Evolutionary conservation across 2,329 filamentous ascomycete genomes (phyloP), one percentile per base, ranked within the genome.

Genomic region (Pestalotiopsis fici): DNA sequence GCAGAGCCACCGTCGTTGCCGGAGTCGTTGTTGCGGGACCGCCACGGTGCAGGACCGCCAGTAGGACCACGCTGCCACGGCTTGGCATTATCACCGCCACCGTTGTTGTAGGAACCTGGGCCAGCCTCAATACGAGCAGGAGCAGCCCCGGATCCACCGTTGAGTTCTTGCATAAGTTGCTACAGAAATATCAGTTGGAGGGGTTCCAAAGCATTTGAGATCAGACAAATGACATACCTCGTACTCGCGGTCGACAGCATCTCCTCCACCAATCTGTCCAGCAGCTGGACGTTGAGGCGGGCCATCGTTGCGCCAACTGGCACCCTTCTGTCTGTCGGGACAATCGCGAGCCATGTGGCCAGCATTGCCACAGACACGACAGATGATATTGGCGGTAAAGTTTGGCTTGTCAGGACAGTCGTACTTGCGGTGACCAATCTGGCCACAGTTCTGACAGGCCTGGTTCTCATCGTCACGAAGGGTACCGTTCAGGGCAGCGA

Each of bases 401-500:
- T 99, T 99, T 79, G 95, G 93, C 80, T 96, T 93, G 83, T 99
- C 94, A 15, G 96, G 96, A 75, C 96, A 99, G 79, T 99, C 96
- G 80, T 98, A 98, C 83, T 99, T 99, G 82, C 96, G 92, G 81
- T 99, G 96, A 69, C 96, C 96, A 72, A 99, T 99, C 87, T 98
- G 94, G 74, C 96, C 96, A 82, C 93, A 99, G 85, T 99, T 99
- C 84, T 99, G 96, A 83, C 96, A 99, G 72, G 96, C 96, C 80
- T 99, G 96, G 81, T 99, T 99, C 80, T 99, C 96, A 76, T 99
- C 96, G 78, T 99, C 96, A 85, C 96, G 95, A 23, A 99, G 91
- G 9, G 96, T 99, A 88, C 96, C 96, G 89, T 99, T 99, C 75
- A 99, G 92, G 28, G 96, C 94, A 56, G 96, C 96, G 71, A 99